A percentile compares a stretch with the other conserved stretches of the same genome.
phyloP scores from a whole-genome alignment of 1,284 basidiomycete genomes.

The Tranzscheliella williamsii region DNA sequence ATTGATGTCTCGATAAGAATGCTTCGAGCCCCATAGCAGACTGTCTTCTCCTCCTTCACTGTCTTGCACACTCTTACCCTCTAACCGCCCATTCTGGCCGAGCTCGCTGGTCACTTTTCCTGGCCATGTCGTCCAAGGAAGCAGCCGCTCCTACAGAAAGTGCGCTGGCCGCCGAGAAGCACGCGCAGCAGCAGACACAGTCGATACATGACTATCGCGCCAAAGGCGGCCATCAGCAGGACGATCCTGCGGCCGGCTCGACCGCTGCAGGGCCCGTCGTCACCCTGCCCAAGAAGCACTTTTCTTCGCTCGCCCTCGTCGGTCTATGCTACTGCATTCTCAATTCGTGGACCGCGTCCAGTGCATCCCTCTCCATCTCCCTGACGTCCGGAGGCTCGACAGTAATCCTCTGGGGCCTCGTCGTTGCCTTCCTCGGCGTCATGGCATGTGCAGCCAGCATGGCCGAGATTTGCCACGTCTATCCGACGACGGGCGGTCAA shows the following conservation, averaged over 20 bases:
- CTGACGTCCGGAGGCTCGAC: slow-evolving; percentile 60
- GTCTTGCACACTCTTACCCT: no score
- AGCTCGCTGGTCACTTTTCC: no score
- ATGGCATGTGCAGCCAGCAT: slow-evolving; percentile 58
- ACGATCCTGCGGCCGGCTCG: not conserved
- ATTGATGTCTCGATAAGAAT: no score
- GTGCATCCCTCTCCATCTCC: slow-evolving; percentile 47
- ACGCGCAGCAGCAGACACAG: slow-evolving; percentile 15
- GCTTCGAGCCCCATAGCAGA: no score
- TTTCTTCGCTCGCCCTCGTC: slow-evolving; percentile 30
- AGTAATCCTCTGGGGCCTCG: slow-evolving; percentile 62
- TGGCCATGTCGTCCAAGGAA: no score
- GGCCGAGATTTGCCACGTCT: slow-evolving; percentile 58
- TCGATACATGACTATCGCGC: slow-evolving; percentile 23
- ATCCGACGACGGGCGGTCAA: slow-evolving; percentile 60
- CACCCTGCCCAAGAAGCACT: slow-evolving; percentile 13
- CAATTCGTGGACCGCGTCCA: slow-evolving; percentile 58
- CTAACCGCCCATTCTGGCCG: no score
- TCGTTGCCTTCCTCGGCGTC: slow-evolving; percentile 58
- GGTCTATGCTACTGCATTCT: slow-evolving; percentile 46
- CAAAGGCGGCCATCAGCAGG: not conserved
- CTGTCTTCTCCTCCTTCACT: no score
- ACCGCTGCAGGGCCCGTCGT: not conserved
- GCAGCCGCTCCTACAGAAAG: no score
- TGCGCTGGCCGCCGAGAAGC: slow-evolving; percentile 11